These are phyloP conservation scores for Boletus fagicola DNA, from an alignment of 768 basidiomycete genomes.

Conservation along the genomic window DNA sequence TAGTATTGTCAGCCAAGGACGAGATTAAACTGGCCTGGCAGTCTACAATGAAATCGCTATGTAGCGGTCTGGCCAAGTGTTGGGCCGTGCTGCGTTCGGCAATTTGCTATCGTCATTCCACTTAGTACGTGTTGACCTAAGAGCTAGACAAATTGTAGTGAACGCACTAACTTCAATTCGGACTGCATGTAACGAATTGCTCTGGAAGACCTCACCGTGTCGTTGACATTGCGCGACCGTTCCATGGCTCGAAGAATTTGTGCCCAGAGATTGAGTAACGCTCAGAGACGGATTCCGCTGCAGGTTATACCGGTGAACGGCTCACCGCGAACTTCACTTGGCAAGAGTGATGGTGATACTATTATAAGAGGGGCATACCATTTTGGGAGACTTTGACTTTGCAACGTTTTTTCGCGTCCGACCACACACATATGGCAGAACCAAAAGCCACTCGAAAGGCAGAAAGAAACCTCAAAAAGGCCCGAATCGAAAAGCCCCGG, in stretches of 20 bases:
- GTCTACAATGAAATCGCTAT: slow-evolving; percentile 10
- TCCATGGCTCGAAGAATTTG: background rate
- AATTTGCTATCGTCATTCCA: too few relatives aligned
- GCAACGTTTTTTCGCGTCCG: background rate
- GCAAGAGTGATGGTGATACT: too few relatives aligned
- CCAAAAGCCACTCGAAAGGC: slow-evolving; percentile 17
- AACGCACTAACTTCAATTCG: background rate
- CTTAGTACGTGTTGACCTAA: background rate
- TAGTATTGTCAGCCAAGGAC: slow-evolving; percentile 18
- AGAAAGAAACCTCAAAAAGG: slow-evolving; percentile 25
- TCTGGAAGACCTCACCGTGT: background rate
- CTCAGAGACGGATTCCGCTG: too few relatives aligned
- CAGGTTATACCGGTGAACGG: background rate
- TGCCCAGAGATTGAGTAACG: background rate
- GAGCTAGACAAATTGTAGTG: background rate
- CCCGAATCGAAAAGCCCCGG: slow-evolving; percentile 23
- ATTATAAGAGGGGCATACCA: background rate
- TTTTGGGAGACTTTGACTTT: slow-evolving; percentile 6
- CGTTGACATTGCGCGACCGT: background rate
- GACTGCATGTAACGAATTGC: background rate
- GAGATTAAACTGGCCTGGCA: slow-evolving; percentile 8
- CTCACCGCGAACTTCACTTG: background rate
- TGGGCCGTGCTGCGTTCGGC: background rate
- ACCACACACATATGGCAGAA: slow-evolving; percentile 17
- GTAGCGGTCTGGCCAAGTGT: background rate